Evolutionary conservation across 2,329 filamentous ascomycete genomes (phyloP), one percentile per base, ranked within the genome.

Genomic region (Penicillium hordei): DNA sequence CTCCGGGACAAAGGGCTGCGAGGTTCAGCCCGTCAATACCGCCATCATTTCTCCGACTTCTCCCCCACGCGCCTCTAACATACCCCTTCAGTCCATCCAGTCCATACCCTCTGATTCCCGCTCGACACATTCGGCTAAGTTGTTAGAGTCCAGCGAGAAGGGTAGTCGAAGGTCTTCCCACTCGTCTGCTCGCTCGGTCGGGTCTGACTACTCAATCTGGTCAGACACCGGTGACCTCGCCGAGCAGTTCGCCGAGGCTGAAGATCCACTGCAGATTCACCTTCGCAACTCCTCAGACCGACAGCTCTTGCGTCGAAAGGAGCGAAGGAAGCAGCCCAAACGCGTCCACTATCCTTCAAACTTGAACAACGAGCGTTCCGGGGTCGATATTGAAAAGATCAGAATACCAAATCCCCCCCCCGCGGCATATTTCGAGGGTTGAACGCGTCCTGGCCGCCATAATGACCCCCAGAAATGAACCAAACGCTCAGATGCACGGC

Each of bases 161-260:
- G 79, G 76, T 69, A 76, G 75, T 68, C 77, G 79, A 68, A 80
- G 79, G 72, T 83, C 80, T 65, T 85, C 83, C 29, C 67, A 70
- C 50, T 78, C 77, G 61, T 78, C 79, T 31, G 67, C 69, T 68
- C 75, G 76, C 69, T 86, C 84, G 63, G 80, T 75, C 60, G 81
- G 82, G 74, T 89, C 86, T 60, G 86, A 89, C 69, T 90, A 90
- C 75, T 91, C 88, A 58, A 86, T 90, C 68, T 97, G 91, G 92
- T 93, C 90, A 72, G 92, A 97, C 76, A 96, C 93, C 44, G 93
- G 92, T 71, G 94, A 97, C 77, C 86, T 97, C 69, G 91, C 91
- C 70, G 93, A 97, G 79, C 93, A 95, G 82, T 83, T 93, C 68
- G 89, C 86, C 70, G 88, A 90, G 80, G 86, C 87, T 70, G 86